phyloP scores from a whole-genome alignment of 2,329 filamentous ascomycete genomes.

The Pleurostoma richardsiae region DNA sequence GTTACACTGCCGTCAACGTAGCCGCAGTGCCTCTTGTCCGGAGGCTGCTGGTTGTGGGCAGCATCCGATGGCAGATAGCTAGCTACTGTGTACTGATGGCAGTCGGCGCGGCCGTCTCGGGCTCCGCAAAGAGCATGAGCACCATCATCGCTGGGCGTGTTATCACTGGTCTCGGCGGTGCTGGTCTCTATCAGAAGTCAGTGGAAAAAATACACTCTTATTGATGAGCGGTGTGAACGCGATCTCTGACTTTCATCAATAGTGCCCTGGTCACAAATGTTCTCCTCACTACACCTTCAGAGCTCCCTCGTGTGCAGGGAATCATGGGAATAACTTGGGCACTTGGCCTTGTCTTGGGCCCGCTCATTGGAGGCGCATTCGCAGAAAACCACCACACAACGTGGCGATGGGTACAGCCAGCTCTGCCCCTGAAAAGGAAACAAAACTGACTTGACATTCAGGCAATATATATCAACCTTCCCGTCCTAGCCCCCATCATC shows the following conservation, averaged over 20 bases:
- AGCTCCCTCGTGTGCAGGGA: slow-evolving; percentile 16
- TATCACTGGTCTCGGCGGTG: neutral
- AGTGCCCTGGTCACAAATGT: neutral
- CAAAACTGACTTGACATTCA: neutral
- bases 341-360: slow-evolving; percentile 14
- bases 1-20: neutral
- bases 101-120: neutral
- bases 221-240: too few species aligned
- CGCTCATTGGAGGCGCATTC: slow-evolving; percentile 22
- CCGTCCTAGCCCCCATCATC: slow-evolving; percentile 26
- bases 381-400: slow-evolving; percentile 25
- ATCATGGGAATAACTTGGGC: slow-evolving; percentile 18
- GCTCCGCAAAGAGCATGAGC: neutral
- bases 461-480: slow-evolving; percentile 48
- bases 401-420: slow-evolving; percentile 30
- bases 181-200: neutral
- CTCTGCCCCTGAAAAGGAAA: neutral
- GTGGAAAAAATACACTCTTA: neutral
- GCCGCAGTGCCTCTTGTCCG: neutral
- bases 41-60: neutral
- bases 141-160: neutral
- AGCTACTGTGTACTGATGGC: neutral
- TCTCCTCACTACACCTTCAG: slow-evolving; percentile 8
- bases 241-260: neutral
- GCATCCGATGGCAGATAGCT: neutral